Evolutionary conservation across 2,329 filamentous ascomycete species (phyloP).

Genomic region (Sporothrix phasma): DNA sequence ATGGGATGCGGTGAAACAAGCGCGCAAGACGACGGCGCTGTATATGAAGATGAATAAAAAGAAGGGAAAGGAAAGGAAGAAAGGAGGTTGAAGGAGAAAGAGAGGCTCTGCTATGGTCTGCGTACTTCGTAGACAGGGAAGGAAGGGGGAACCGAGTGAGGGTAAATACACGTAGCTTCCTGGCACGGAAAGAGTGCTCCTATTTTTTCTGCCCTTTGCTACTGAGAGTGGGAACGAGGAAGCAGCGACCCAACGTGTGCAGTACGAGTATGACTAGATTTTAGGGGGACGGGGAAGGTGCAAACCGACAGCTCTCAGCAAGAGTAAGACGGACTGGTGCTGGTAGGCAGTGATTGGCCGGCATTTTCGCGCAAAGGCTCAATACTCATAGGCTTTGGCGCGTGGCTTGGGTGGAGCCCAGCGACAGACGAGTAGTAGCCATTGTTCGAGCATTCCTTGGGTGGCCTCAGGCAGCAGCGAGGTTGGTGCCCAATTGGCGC

Average conservation of each 20-base stretch:
- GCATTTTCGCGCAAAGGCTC: conserved; percentile 7
- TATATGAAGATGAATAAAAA: not conserved
- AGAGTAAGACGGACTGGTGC: too few relatives aligned
- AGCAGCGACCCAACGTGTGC: not conserved
- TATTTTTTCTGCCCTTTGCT: not conserved
- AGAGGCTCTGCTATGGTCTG: not conserved
- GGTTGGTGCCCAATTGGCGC: conserved; percentile 7
- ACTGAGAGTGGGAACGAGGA: not conserved
- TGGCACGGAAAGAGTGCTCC: not conserved
- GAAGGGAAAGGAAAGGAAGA: not conserved
- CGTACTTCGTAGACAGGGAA: not conserved
- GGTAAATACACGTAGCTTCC: conserved; percentile 9
- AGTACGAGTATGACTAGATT: not conserved
- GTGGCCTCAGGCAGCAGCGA: conserved; percentile 12
- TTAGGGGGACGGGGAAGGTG: not conserved
- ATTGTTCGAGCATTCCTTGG: not conserved
- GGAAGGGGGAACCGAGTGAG: not conserved
- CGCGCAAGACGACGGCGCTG: not conserved
- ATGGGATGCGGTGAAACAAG: not conserved
- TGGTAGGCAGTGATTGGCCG: conserved; percentile 1
- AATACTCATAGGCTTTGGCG: not conserved
- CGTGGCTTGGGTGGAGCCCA: conserved; percentile 6
- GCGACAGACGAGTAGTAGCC: too few relatives aligned
- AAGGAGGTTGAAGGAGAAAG: not conserved
- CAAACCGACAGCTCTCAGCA: conserved; percentile 1